Conservation (phyloP, 179 eudicot genomes). For the Spergularia azorica region DNA sequence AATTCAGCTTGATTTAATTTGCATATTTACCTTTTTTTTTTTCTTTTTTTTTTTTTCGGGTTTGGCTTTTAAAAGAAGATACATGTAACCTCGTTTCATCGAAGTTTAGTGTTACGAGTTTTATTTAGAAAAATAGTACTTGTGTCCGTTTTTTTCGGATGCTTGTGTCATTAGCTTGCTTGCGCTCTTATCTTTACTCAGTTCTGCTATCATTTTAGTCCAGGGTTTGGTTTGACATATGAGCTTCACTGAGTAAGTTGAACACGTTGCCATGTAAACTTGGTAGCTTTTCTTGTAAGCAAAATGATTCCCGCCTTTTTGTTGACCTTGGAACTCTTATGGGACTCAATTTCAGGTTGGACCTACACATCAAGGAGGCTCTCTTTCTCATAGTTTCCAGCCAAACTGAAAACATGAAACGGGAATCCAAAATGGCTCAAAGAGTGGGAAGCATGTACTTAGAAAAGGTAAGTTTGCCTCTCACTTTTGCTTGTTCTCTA, state of each 20-base stretch:
- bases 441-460: conserved; percentile 51
- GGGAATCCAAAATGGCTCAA: conserved; percentile 70
- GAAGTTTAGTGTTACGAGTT: no score
- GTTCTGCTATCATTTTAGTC: background rate
- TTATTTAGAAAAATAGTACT: background rate
- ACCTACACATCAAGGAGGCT: conserved; percentile 36
- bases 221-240: background rate
- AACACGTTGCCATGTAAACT: background rate
- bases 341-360: conserved; percentile 40
- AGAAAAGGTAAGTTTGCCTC: conserved; percentile 63
- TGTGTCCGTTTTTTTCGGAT: background rate
- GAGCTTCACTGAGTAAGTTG: background rate
- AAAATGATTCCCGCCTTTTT: background rate
- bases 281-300: background rate
- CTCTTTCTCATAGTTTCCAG: conserved; percentile 23
- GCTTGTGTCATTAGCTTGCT: background rate
- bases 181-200: no score
- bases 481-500: conserved; percentile 71
- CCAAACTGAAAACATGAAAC: conserved; percentile 48
- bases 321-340: background rate
- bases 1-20: no score
- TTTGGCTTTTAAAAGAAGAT: no score
- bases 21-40: no score
- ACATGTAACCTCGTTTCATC: no score
- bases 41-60: no score